Percentiles rank a stretch among this genome's conserved stretches.
phyloP scores from a whole-genome alignment of 331 rosid genomes.

The Telfairia occidentalis region DNA sequence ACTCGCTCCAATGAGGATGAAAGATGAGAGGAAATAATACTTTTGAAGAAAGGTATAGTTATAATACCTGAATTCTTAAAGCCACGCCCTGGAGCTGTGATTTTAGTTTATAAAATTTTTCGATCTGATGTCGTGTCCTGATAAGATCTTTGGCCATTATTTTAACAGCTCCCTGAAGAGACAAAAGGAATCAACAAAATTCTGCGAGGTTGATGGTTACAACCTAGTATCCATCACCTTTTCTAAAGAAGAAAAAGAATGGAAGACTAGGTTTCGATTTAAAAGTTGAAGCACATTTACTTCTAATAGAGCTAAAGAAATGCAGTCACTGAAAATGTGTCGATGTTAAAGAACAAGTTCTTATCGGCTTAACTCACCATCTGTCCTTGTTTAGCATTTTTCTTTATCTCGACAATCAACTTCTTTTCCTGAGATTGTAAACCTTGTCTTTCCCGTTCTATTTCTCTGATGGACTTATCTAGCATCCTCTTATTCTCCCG shows the following conservation, averaged over 20 bases:
- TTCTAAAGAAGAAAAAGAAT: not conserved
- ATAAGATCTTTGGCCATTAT: slow-evolving; percentile 82
- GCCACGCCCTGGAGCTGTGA: slow-evolving; percentile 77
- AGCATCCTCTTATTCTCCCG: slow-evolving; percentile 20
- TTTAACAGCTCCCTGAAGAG: slow-evolving; percentile 60
- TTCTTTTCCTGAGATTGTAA: slow-evolving; percentile 20
- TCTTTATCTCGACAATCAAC: slow-evolving; percentile 16
- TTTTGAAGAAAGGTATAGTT: not conserved
- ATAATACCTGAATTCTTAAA: slow-evolving; percentile 55
- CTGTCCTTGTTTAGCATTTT: slow-evolving; percentile 22
- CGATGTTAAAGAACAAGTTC: not conserved
- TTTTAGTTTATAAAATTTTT: slow-evolving; percentile 64
- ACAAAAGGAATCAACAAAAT: not conserved
- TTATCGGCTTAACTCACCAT: slow-evolving; percentile 12
- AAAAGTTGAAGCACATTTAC: not conserved
- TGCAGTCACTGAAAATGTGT: not conserved
- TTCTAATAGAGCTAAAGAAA: not conserved
- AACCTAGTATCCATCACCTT: not conserved
- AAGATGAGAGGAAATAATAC: not conserved
- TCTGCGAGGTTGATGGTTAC: not conserved
- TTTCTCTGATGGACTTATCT: slow-evolving; percentile 17
- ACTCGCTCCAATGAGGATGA: not conserved
- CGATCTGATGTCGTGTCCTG: slow-evolving; percentile 66
- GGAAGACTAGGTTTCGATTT: not conserved
- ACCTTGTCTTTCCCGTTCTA: slow-evolving; percentile 19